phyloP scores from a whole-genome alignment of 108 stramenopile species.

The Hondaea fermentalgiana region DNA sequence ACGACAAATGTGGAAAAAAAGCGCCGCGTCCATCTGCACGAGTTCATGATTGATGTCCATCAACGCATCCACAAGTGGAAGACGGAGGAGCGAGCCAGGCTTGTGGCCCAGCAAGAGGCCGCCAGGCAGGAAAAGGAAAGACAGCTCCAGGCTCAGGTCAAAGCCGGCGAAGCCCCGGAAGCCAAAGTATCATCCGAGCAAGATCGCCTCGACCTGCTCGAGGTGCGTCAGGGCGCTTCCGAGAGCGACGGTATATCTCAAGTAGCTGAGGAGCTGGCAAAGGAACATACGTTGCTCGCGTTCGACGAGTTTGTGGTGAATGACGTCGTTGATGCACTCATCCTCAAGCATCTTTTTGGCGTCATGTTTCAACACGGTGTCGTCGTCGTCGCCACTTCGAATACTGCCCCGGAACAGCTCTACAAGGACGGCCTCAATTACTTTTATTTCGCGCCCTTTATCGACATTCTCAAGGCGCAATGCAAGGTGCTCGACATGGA shows the following conservation, averaged over 20 bases:
- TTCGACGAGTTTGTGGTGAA: slow-evolving; percentile 88
- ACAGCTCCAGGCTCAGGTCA: background rate
- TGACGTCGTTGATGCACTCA: slow-evolving; percentile 77
- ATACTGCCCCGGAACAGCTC: slow-evolving; percentile 42
- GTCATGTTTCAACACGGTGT: slow-evolving; percentile 55
- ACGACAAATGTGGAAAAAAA: background rate
- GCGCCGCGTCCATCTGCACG: slow-evolving; percentile 31
- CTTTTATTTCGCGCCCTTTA: slow-evolving; percentile 49
- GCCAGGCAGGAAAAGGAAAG: background rate
- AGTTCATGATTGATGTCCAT: slow-evolving; percentile 27
- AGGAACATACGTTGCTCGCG: slow-evolving; percentile 55
- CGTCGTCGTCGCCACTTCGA: slow-evolving; percentile 55
- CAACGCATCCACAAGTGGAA: slow-evolving; percentile 15
- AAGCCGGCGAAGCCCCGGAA: background rate
- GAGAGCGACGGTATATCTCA: background rate
- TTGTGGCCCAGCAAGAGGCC: background rate
- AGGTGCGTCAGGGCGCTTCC: background rate
- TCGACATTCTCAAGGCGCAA: slow-evolving; percentile 24
- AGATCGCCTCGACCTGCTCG: background rate
- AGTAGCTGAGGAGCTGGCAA: background rate
- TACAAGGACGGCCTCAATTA: slow-evolving; percentile 58
- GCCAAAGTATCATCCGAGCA: background rate
- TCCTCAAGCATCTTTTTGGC: slow-evolving; percentile 64
- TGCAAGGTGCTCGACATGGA: background rate
- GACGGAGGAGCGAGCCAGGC: background rate